These are phyloP conservation scores for Fragilaria crotonensis DNA, from an alignment of 108 stramenopile genomes.

Conservation along the genomic window DNA sequence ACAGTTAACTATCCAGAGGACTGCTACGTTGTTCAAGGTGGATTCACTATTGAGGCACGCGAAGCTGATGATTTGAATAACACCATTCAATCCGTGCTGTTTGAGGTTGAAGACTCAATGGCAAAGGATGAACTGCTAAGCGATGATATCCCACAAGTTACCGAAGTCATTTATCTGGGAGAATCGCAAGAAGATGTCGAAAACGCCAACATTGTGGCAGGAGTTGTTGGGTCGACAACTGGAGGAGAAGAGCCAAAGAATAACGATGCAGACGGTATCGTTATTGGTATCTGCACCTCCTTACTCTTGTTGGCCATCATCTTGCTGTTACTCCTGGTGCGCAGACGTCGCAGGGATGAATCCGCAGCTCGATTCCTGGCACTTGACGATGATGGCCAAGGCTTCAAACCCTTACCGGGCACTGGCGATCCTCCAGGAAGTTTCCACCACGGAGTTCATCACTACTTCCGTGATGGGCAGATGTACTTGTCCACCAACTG, in stretches of 20 bases:
- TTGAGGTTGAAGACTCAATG: slow-evolving; percentile 33
- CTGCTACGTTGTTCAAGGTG: slow-evolving; percentile 6
- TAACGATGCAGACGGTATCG: background rate
- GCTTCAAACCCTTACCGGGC: slow-evolving; percentile 4
- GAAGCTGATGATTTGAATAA: slow-evolving; percentile 1
- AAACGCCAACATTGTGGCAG: background rate
- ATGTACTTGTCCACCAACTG: slow-evolving; percentile 47
- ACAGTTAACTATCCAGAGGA: slow-evolving; percentile 1
- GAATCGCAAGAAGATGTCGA: background rate
- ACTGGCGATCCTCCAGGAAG: slow-evolving; percentile 43
- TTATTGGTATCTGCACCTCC: background rate
- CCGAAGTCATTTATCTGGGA: slow-evolving; percentile 6
- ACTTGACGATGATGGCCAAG: background rate
- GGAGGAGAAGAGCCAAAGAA: background rate
- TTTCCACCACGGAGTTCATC: slow-evolving; percentile 44
- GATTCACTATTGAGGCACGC: background rate
- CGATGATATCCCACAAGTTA: slow-evolving; percentile 2
- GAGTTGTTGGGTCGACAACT: background rate
- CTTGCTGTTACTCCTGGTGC: background rate
- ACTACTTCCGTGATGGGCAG: slow-evolving; percentile 32
- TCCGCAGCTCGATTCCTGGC: background rate
- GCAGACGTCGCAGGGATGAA: background rate
- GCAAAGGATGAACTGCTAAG: slow-evolving; percentile 41
- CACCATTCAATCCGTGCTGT: slow-evolving; percentile 18
- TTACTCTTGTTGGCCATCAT: background rate